Evolutionary conservation across 257 asterid genomes (phyloP).

Genomic region (Leptodermis oblonga): DNA sequence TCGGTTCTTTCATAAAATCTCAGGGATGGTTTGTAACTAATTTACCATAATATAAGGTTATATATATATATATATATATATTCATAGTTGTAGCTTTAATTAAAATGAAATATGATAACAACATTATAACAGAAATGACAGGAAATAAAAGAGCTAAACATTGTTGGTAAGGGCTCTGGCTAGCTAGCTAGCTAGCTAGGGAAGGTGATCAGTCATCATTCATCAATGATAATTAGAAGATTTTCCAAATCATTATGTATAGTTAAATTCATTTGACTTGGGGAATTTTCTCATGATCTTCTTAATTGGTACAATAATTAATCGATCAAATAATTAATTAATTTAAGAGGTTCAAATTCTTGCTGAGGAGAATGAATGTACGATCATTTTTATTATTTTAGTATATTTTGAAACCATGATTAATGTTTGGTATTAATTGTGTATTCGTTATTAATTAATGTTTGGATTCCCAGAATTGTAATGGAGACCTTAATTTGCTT

Average conservation of each 20-base stretch:
- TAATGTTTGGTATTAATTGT: not conserved
- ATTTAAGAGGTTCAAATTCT: not conserved
- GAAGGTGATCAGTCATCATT: not conserved
- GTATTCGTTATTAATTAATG: not conserved
- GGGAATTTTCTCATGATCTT: conserved; percentile 2
- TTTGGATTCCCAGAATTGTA: not conserved
- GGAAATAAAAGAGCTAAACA: not conserved
- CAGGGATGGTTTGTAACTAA: too few relatives aligned
- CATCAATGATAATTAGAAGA: conserved; percentile 7
- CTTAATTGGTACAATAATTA: too few relatives aligned
- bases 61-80: too few relatives aligned
- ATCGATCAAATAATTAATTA: not conserved
- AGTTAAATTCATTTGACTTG: conserved; percentile 1
- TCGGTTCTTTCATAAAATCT: too few relatives aligned
- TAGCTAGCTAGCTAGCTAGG: too few relatives aligned
- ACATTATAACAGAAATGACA: conserved; percentile 27
- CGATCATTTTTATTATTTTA: not conserved
- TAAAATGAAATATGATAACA: conserved; percentile 18
- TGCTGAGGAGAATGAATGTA: not conserved
- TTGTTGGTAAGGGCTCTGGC: not conserved
- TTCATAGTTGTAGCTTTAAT: too few relatives aligned
- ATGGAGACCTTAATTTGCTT: not conserved
- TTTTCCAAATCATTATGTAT: conserved; percentile 3
- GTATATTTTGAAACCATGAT: not conserved
- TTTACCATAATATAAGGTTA: too few relatives aligned